Evolutionary conservation across 2,329 filamentous ascomycete species (phyloP).

Genomic region (Ceratocystis lukuohia): DNA sequence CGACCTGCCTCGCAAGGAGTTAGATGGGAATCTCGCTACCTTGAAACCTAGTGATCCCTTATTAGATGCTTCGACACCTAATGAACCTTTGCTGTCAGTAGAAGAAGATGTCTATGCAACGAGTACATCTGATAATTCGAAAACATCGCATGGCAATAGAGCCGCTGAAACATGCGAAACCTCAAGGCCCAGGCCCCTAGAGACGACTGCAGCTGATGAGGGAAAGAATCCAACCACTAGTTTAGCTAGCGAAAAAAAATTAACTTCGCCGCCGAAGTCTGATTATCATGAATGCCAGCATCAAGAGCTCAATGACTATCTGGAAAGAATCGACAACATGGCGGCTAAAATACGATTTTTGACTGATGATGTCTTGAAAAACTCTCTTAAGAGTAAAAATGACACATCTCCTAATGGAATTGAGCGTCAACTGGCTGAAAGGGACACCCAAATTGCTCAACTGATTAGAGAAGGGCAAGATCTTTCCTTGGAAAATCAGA

Average conservation of each 20-base stretch:
- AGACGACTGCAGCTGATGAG: not conserved
- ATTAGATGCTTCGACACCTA: too few species aligned
- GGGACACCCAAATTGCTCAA: constrained; percentile 77
- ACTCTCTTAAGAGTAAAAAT: constrained; percentile 56
- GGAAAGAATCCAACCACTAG: not conserved
- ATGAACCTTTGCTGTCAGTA: too few species aligned
- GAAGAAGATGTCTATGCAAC: too few species aligned
- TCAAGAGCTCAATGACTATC: constrained; percentile 50
- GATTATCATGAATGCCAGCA: constrained; percentile 54
- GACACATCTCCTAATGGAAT: constrained; percentile 48
- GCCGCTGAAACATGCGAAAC: too few species aligned
- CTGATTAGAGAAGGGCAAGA: constrained; percentile 88
- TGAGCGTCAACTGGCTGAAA: constrained; percentile 74
- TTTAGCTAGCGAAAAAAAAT: not conserved
- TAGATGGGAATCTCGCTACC: too few species aligned
- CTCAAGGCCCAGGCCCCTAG: too few species aligned
- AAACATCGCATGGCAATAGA: too few species aligned
- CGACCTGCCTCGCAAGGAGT: too few species aligned
- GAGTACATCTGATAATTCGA: too few species aligned
- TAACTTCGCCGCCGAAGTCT: not conserved
- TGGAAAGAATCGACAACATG: constrained; percentile 82
- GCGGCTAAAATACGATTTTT: constrained; percentile 86
- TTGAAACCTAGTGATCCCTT: too few species aligned
- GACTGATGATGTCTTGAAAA: constrained; percentile 62
- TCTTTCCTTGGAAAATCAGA: constrained; percentile 73